A percentile compares a stretch with the other conserved stretches of the same genome.
These are phyloP conservation scores for Physaria fendleri DNA, from an alignment of 345 rosid genomes.

Conservation along the genomic window DNA sequence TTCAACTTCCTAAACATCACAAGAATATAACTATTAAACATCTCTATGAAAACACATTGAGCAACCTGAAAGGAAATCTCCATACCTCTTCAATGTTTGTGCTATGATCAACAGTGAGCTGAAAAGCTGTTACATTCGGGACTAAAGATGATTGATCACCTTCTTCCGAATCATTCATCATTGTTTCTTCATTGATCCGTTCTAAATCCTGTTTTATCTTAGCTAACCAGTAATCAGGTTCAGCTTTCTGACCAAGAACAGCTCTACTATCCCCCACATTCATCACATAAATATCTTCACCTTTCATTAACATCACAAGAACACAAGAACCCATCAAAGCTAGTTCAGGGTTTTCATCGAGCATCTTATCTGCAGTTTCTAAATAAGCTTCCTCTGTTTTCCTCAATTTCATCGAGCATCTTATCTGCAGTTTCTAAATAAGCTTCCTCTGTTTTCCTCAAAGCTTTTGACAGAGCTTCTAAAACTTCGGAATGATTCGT, in stretches of 20 bases:
- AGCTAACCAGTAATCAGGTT: constrained; percentile 64
- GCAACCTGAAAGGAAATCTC: too few species aligned
- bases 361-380: constrained; percentile 71
- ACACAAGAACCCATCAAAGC: constrained; percentile 96
- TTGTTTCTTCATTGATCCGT: constrained; percentile 79
- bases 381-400: constrained; percentile 74
- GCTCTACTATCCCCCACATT: constrained; percentile 95
- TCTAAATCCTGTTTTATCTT: constrained; percentile 70
- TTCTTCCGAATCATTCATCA: constrained; percentile 57
- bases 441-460: constrained; percentile 71
- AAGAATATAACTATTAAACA: background rate
- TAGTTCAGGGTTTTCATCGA: constrained; percentile 75
- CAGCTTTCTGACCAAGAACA: constrained; percentile 67
- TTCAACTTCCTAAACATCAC: constrained; percentile 63
- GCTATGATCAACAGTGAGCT: constrained; percentile 84
- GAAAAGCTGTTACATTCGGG: constrained; percentile 42
- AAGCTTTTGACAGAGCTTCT: constrained; percentile 64
- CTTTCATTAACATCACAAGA: constrained; percentile 83
- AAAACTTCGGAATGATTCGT: constrained; percentile 58
- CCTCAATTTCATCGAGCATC: constrained; percentile 64
- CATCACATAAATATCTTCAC: constrained; percentile 83
- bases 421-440: constrained; percentile 68
- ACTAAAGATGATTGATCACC: constrained; percentile 29
- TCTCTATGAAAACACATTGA: too few species aligned
- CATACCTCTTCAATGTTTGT: constrained; percentile 68